Base-by-base conservation (phyloP, 441 rosid genomes). In the Pelargonium cotyledonis region DNA sequence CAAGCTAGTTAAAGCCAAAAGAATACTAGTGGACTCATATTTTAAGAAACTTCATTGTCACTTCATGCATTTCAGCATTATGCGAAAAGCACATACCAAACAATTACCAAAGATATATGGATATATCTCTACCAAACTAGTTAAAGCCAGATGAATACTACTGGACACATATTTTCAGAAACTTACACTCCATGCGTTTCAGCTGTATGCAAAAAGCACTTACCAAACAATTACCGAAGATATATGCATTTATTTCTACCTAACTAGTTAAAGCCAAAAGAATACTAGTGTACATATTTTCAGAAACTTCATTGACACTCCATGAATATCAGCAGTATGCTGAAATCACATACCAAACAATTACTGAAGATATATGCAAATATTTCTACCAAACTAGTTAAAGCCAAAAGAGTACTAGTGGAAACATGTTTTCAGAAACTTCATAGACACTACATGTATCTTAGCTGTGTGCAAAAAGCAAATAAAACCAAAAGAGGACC, bases 401-500 rank as follows among this genome's bases (percentile, higher is more conserved):
- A 58, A 58, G 63, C 60, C 60, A 53, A 53, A 53, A 15, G 18
- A 21, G n/a, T 55, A 21, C 8, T 55, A 55, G 63, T 8, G 35
- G n/a, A 21, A 3, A 18, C 23, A 58, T 58, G 4, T 21, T 9
- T 58, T 21, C 63, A 58, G 35, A 18, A 55, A 55, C 62, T 55
- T 58, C 63, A 58, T 11, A 1, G 8, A 0, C 19, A 21, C 31
- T 29, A 2, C 31, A 8, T 14, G 23, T 4, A 31, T 31, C 10
- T 60, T 12, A 23, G 3, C 12, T 19, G 8, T 57, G 18, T 8
- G 8, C 11, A 18, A 57, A 57, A 57, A 18, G 11, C 29, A 57
- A 29, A 57, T 57, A 60, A 60, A 19, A 60, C 63, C 63, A 60
- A 23, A 10, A 60, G 31, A 60, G 63, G 14, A 60, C 8, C n/a